These are phyloP conservation scores for Phytophthora parvispora DNA, from an alignment of 352 stramenopile species.

Conservation along the genomic window DNA sequence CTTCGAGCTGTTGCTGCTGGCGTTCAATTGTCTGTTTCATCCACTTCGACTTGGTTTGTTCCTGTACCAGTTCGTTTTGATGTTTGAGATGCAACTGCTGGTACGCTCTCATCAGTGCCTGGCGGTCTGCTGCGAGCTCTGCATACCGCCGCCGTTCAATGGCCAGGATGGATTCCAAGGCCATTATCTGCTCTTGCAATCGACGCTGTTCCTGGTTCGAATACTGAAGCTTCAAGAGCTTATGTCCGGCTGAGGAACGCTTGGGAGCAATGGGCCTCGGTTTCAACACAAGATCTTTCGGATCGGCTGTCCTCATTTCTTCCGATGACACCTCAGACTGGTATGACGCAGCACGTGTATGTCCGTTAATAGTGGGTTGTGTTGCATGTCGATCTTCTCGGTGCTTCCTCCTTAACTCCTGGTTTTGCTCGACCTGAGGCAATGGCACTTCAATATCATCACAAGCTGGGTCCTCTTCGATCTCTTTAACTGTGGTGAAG, in stretches of 20 bases:
- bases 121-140: constrained; percentile 35
- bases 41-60: constrained; percentile 46
- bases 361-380: neutral
- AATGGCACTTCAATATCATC: neutral
- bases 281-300: neutral
- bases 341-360: neutral
- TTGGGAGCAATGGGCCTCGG: constrained; percentile 14
- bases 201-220: constrained; percentile 36
- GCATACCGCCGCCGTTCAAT: constrained; percentile 44
- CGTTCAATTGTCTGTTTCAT: constrained; percentile 50
- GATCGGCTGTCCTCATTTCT: neutral
- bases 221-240: constrained; percentile 26
- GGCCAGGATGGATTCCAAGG: constrained; percentile 31
- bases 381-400: constrained; percentile 30
- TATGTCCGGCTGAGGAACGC: constrained; percentile 17
- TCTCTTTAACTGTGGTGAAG: neutral
- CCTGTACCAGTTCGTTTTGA: constrained; percentile 55
- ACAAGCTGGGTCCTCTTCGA: neutral
- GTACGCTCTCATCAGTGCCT: constrained; percentile 39
- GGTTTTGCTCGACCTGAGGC: constrained; percentile 11
- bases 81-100: constrained; percentile 56
- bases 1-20: constrained; percentile 52
- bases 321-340: constrained; percentile 9
- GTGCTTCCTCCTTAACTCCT: constrained; percentile 37
- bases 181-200: constrained; percentile 26